Base-by-base conservation (phyloP, 2,329 filamentous ascomycete species). In the Aspergillus uvarum region DNA sequence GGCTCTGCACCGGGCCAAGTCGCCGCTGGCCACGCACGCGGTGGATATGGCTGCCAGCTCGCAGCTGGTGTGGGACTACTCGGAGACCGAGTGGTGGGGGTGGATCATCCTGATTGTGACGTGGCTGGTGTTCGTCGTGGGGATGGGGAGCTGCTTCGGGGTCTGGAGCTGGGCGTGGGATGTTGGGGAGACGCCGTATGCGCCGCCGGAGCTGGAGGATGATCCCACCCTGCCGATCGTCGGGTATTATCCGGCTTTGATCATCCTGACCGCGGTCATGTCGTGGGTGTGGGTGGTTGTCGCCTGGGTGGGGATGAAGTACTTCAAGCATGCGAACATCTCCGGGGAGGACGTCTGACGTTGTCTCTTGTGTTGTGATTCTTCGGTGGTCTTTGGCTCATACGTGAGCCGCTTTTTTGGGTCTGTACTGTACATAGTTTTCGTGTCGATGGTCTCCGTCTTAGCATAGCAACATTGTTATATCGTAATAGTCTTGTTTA, bases 141-240 rank as follows among this genome's bases (percentile, higher is more conserved):
- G 95, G 32, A 98, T 99, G 90, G 95, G 95, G 56, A 96, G 91
- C 54, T 97, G 92, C 74, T 83, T 98, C 50, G 94, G 90, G 22
- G 87, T 98, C 22, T 99, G 95, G 95, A 95, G 89, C 76, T 99
- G 95, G 95, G 95, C 95, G 2, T 99, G 95, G 95, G 94, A 98
- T 79, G 94, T 98, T 2, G 94, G 94, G 50, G 92, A 94, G 75
- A 97, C 92, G 35, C 94, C 94, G 0, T 96, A 96, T 76, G 94
- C 94, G 56, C 94, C 94, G 54, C 94, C 94, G 3, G 94, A 98
- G 78, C 82, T 98, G 48, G 93, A 97, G 75, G 92, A 98, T 76
- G 95, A 99, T 76, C 89, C 90, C 6, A 98, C 94, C 2, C 77
- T 99, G 68, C 95, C 95, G 2, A 96, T 99, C 70, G 91, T 96